Base-by-base conservation (phyloP, 306 rosid species). In the Quercus mongolica region DNA sequence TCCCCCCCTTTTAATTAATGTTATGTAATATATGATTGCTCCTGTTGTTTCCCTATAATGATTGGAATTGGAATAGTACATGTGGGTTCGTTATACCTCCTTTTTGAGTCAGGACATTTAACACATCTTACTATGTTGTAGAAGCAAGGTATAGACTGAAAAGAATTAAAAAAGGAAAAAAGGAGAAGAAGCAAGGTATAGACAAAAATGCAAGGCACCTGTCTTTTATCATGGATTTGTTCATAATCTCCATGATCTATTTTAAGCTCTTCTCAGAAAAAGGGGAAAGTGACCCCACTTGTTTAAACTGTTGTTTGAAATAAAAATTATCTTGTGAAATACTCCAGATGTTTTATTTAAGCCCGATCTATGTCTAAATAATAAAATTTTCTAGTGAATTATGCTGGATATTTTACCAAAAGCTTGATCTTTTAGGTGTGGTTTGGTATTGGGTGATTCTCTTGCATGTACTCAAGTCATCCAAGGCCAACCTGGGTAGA, bases 361-460 rank as follows among this genome's bases (percentile, higher is more conserved):
- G 5, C 19, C 19, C 11, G 1, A 18, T 13, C 19, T 54, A 4
- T 54, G 19, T 54, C 2, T 13, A 18, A 4, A 54, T 54, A 54
- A 54, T 13, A 13, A 54, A 54, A 54, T 2, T 54, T 13, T 54
- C 57, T 13, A 15, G 20, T 56, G 59, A 19, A 19, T 55, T 55
- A 15, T 55, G 44, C 44, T 55, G 23, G 59, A 55, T 8, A 55
- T 4, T 15, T 55, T 38, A 38, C 21, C 59, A 18, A 55, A 55
- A 6, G 7, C 19, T 55, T 55, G 8, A 19, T 6, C 9, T 56
- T 19, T 56, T 56, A 19, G 92, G 76, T 10, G 95, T 95, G 2
- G 89, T 46, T 46, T 91, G n/a, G 0, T 94, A 95, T 68, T 90
- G 89, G 1, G 90, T 28, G 79, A 73, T 89, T 0, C 46, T 38